Base-by-base conservation (phyloP, 306 rosid genomes). In the Hylodesmum podocarpum region DNA sequence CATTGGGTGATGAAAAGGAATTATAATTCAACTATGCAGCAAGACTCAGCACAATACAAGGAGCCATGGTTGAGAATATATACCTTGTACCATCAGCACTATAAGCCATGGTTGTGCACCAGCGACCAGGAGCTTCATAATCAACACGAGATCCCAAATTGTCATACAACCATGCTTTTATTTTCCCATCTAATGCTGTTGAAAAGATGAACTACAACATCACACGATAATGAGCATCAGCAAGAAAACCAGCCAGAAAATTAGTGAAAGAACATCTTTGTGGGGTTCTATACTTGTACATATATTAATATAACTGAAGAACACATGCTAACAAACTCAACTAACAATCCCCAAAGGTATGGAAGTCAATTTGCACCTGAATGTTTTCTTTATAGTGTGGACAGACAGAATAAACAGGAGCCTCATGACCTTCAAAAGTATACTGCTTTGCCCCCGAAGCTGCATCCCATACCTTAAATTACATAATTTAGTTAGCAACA, bases 151-250 rank as follows among this genome's bases (percentile, higher is more conserved):
- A 89, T 82, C 93, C 96, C 89, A 89, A 65, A 86, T 87, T 92
- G 80, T 95, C 97, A 84, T 95, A 95, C 80, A 95, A 71, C 99
- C 99, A 95, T 77, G 99, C 97, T 85, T 95, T 92, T 73, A 95
- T 95, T 82, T 90, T 92, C 78, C 98, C 98, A 37, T 95, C 98
- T 75, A 95, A 66, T 72, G 98, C 97, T 13, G 97, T 92, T 82
- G 98, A 90, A 83, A 95, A 95, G 82, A 92, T 91, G 78, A 92
- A 95, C 99, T 95, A 72, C 88, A 86, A 68, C 77, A 77, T 51
- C 85, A 70, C 53, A 69, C 25, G 31, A 79, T 34, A 77, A n/a
- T 3, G 3, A 62, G 12, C 14, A 70, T 75, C 16, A 31, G 14
- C 66, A 53, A 47, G 50, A 66, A 76, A 65, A 37, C 37, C 49